phyloP scores from a whole-genome alignment of 2,329 filamentous ascomycete species.

The Colletotrichum sp. region DNA sequence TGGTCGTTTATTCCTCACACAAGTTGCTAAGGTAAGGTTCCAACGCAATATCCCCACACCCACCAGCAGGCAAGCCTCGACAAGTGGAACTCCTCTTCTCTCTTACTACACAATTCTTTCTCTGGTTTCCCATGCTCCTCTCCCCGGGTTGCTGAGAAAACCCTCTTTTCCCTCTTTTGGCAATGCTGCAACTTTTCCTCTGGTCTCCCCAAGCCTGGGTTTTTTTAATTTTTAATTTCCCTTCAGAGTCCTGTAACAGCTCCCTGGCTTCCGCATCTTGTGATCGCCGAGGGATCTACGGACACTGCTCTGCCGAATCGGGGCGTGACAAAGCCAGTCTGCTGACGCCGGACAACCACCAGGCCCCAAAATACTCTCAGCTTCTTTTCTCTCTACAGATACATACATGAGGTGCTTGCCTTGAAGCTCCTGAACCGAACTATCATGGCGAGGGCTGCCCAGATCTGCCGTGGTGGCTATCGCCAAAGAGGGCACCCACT shows the following conservation, averaged over 20 bases:
- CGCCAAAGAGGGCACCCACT: background rate
- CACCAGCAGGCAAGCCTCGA: constrained; percentile 19
- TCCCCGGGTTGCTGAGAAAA: background rate
- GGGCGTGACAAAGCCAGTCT: constrained; percentile 14
- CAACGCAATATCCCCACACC: constrained; percentile 20
- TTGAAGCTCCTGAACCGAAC: background rate
- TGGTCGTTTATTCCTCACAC: constrained; percentile 12
- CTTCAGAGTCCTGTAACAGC: background rate
- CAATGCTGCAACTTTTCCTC: background rate
- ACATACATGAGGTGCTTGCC: background rate
- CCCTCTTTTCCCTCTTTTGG: background rate
- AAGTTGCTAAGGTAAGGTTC: background rate
- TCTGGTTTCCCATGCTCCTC: background rate
- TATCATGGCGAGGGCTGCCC: background rate
- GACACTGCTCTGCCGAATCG: constrained; percentile 7
- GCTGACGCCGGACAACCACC: constrained; percentile 3
- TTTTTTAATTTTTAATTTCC: background rate
- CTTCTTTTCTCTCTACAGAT: background rate
- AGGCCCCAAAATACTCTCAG: background rate
- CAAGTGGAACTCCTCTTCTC: constrained; percentile 13
- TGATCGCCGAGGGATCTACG: constrained; percentile 6
- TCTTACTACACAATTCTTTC: constrained; percentile 21
- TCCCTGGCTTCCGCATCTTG: background rate
- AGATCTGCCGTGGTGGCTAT: background rate
- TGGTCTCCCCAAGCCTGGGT: background rate